These are phyloP conservation scores for Ceratobasidium sp. DNA, from an alignment of 1,284 basidiomycete genomes.

Conservation along the genomic window DNA sequence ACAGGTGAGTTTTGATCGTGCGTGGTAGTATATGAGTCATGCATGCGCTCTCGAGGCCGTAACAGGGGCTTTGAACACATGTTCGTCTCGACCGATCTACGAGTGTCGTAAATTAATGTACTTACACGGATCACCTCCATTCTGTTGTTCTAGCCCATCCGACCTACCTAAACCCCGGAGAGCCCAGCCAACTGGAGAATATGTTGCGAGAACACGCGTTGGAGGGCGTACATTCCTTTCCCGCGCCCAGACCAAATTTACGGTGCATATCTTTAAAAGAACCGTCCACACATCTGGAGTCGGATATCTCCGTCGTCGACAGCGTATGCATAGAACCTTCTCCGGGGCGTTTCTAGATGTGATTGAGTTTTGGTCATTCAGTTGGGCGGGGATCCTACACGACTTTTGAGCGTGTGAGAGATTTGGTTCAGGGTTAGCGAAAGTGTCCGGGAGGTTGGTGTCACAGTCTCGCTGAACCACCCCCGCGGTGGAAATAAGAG, in stretches of 20 bases:
- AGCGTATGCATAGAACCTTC: background rate
- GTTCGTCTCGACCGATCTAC: background rate
- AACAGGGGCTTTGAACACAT: constrained; percentile 1
- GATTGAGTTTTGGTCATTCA: constrained; percentile 4
- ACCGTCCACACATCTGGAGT: background rate
- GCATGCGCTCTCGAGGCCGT: background rate
- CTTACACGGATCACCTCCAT: background rate
- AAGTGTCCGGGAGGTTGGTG: background rate
- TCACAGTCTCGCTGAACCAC: background rate
- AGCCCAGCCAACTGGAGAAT: constrained; percentile 5
- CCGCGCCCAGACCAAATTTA: background rate
- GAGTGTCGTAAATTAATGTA: background rate
- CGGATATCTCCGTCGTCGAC: background rate
- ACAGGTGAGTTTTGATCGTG: background rate
- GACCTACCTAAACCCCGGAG: constrained; percentile 15
- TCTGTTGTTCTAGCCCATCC: background rate
- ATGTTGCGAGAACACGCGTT: background rate
- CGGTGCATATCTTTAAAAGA: background rate
- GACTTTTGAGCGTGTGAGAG: constrained; percentile 7
- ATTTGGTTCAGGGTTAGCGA: background rate
- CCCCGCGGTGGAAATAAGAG: background rate
- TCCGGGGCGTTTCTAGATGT: background rate
- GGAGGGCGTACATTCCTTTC: background rate
- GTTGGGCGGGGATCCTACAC: background rate
- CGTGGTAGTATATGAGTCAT: background rate